These are phyloP conservation scores for Saccharomyces mikatae DNA, from an alignment of 805 yeast species.

Conservation along the genomic window DNA sequence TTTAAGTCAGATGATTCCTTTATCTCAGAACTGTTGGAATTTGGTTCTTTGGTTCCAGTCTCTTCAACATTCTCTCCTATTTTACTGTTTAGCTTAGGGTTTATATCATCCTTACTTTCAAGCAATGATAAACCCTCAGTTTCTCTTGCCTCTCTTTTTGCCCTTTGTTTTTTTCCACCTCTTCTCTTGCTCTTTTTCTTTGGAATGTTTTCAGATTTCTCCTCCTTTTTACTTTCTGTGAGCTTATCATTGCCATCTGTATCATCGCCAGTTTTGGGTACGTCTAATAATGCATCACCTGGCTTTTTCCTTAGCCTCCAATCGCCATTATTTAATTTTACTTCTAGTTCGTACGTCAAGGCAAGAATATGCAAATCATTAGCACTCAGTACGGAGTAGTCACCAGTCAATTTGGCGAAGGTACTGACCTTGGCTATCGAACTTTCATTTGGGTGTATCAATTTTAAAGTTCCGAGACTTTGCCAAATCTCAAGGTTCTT, in stretches of 20 bases:
- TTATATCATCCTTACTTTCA: background rate
- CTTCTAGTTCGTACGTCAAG: conserved; percentile 78
- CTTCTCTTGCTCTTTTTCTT: conserved; percentile 44
- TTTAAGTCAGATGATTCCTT: conserved; percentile 6
- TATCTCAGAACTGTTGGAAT: conserved; percentile 6
- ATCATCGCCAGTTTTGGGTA: conserved; percentile 19
- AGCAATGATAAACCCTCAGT: conserved; percentile 6
- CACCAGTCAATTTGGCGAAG: conserved; percentile 87
- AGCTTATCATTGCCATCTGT: conserved; percentile 4
- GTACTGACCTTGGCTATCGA: conserved; percentile 57
- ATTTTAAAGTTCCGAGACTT: conserved; percentile 42
- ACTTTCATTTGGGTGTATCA: conserved; percentile 69
- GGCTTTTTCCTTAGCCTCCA: conserved; percentile 66
- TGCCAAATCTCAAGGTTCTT: conserved; percentile 76
- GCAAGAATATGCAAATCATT: conserved; percentile 94
- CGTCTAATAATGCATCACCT: conserved; percentile 42
- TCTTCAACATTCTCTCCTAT: background rate
- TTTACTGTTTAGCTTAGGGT: background rate
- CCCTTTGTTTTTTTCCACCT: conserved; percentile 60
- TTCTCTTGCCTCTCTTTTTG: conserved; percentile 41
- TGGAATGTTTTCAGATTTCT: background rate
- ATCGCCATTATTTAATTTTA: conserved; percentile 59
- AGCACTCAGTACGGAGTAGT: conserved; percentile 73
- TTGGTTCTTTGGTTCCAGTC: background rate
- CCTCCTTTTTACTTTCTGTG: conserved; percentile 1